phyloP scores from a whole-genome alignment of 352 stramenopile genomes.

The Pythium plurisporium region DNA sequence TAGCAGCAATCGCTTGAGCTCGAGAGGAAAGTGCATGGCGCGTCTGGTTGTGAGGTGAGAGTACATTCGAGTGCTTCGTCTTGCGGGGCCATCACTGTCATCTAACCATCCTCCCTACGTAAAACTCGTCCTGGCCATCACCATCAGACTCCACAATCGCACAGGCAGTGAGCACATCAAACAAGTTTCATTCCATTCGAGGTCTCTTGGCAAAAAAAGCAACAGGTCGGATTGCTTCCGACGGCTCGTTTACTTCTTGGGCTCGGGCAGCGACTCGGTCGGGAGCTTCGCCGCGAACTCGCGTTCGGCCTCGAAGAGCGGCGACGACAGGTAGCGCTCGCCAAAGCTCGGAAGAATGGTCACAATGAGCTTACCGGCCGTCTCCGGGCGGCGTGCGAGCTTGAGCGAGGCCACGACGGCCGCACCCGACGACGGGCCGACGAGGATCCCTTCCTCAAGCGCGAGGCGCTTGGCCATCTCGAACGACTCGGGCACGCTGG shows the following conservation, averaged over 20 bases:
- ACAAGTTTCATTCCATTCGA: no score
- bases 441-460: constrained; percentile 81
- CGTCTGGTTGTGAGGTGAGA: no score
- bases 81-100: no score
- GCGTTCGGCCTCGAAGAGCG: constrained; percentile 76
- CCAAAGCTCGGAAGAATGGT: constrained; percentile 89
- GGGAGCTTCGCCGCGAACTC: constrained; percentile 62
- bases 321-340: constrained; percentile 82
- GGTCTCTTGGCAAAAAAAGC: no score
- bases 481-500: constrained; percentile 77
- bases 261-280: constrained; percentile 39
- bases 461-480: constrained; percentile 84
- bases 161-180: no score
- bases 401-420: constrained; percentile 83
- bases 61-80: no score
- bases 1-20: no score
- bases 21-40: no score
- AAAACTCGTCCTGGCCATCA: no score
- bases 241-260: constrained; percentile 7
- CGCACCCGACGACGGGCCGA: constrained; percentile 83
- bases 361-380: constrained; percentile 85
- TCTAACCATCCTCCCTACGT: no score
- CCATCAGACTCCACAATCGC: no score
- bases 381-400: constrained; percentile 76
- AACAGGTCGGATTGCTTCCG: no score